A percentile compares a stretch with the other conserved stretches of the same genome.
These are phyloP conservation scores for Perkinsela sp. DNA, from an alignment of 208 protist genomes.

Conservation along the genomic window DNA sequence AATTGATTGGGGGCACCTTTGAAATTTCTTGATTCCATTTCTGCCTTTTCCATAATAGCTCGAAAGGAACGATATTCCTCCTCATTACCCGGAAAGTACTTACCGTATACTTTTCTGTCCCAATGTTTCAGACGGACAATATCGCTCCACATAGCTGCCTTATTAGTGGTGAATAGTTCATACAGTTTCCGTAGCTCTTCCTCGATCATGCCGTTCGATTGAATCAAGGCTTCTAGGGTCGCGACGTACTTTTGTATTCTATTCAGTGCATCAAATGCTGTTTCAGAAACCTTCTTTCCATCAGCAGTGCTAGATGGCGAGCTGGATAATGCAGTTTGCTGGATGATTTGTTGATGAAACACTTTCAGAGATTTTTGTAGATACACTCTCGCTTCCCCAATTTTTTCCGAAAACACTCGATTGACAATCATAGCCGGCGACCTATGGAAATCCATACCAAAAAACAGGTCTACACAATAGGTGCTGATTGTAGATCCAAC, in stretches of 20 bases:
- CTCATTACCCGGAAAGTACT: neutral
- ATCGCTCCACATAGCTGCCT: neutral
- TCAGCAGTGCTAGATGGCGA: neutral
- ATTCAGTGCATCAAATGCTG: neutral
- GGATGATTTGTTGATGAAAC: neutral
- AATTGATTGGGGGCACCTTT: too few relatives aligned
- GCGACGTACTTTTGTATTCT: neutral
- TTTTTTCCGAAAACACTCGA: neutral
- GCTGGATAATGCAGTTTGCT: neutral
- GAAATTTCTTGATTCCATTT: too few relatives aligned
- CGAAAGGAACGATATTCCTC: neutral
- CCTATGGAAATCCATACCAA: neutral
- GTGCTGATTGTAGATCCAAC: neutral
- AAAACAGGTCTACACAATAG: neutral
- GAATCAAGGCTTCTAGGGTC: neutral
- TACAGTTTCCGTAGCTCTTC: neutral
- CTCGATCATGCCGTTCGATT: neutral
- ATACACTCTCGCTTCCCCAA: neutral
- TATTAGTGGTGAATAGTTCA: neutral
- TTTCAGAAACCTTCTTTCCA: neutral
- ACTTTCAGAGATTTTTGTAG: neutral
- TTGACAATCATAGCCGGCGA: neutral
- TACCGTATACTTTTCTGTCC: neutral
- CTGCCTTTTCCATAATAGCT: too few relatives aligned
- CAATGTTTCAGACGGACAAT: neutral